Base-by-base conservation (phyloP, 148 eudicot genomes). In the Dysphania ambrosioides region DNA sequence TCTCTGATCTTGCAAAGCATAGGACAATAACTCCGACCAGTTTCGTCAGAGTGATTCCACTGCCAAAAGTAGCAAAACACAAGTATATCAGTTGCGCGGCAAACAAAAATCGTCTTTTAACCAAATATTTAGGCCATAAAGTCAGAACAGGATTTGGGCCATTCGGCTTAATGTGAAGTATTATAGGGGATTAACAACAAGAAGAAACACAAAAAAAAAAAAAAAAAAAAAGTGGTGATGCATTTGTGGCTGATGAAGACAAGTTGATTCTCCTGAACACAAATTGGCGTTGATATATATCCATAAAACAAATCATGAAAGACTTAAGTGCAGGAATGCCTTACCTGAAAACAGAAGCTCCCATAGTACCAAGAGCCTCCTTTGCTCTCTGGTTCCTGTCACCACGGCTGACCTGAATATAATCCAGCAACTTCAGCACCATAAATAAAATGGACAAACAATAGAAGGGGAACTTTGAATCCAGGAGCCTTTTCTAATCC, bases 261-360 rank as follows among this genome's bases (percentile, higher is more conserved):
- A 8, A 8, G 55, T 32, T 7, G 49, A 8, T 11, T 24, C 29
- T 42, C 41, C 38, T 32, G 40, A 32, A 31, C 42, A 32, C 67
- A 63, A 8, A 10, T 6, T 32, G 19, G n/a, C n/a, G 4, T 34
- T 8, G 29, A 60, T 1, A 8, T 8, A 49, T 11, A 49, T 12
- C 0, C 16, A 12, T 18, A 11, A 49, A 49, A 16, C 12, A 49
- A 49, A 12, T 11, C 12, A 16, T 1, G 2, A 2, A 8, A 32
- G n/a, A n/a, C n/a, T n/a, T 3, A 10, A 11, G 36, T 36, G 6
- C 29, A 35, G 8, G 36, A 21, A 11, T 23, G 56, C 2, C 57
- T 66, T 73, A 89, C 93, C 93, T 89, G 86, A 89, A 87, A 62
- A 89, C 90, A 79, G 93, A 89, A 77, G 93, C 80, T 61, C 93